Conservation (phyloP, 139 green algal genomes). For the Coelastrella sp. region DNA sequence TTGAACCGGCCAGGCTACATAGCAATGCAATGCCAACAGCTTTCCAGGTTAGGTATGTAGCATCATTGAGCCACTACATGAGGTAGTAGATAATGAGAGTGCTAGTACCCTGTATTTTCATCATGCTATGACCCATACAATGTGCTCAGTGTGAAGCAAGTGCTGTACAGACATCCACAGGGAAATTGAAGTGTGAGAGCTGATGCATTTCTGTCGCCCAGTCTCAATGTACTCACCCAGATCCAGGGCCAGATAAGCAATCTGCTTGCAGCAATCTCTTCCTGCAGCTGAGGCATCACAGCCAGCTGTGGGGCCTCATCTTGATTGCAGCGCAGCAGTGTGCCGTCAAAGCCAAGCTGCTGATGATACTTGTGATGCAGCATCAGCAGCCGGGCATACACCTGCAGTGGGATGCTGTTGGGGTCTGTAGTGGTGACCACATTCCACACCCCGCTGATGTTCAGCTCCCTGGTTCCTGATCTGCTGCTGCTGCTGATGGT, state of each 20-base stretch:
- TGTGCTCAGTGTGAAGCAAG: too few relatives aligned
- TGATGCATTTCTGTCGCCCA: too few relatives aligned
- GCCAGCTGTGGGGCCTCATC: slow-evolving; percentile 3
- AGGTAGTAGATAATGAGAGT: too few relatives aligned
- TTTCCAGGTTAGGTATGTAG: too few relatives aligned
- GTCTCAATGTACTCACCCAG: background rate
- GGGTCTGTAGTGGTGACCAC: slow-evolving; percentile 6
- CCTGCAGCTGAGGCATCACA: background rate
- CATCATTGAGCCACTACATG: too few relatives aligned
- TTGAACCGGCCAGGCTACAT: background rate
- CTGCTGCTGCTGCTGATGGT: background rate
- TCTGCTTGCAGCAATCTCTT: background rate
- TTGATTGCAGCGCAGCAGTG: slow-evolving; percentile 7
- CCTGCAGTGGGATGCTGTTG: background rate
- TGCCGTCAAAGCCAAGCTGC: slow-evolving; percentile 11
- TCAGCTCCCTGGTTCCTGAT: too few relatives aligned
- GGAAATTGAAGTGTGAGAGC: too few relatives aligned
- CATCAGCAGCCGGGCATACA: background rate
- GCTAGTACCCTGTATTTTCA: too few relatives aligned
- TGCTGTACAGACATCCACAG: too few relatives aligned
- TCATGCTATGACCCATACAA: too few relatives aligned
- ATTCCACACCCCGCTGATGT: background rate
- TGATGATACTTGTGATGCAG: slow-evolving; percentile 4
- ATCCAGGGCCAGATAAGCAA: slow-evolving; percentile 33
- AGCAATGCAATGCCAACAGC: background rate